Conservation (phyloP, 2,329 filamentous ascomycete genomes). For the Nigrograna mackinnonii region DNA sequence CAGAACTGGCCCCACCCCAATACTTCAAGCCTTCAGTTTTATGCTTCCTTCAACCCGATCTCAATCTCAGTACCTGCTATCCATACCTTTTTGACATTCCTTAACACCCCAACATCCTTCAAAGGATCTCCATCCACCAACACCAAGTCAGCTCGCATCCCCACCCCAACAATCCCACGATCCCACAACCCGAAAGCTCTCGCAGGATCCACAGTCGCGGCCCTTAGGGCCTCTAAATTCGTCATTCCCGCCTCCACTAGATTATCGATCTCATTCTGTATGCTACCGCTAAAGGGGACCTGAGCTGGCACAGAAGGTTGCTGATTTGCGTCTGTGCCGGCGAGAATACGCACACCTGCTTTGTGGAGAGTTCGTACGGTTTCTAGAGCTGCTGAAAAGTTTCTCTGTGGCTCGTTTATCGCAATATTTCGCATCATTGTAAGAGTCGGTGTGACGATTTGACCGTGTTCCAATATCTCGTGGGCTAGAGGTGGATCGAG, state of each 20-base stretch:
- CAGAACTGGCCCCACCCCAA: too few relatives aligned
- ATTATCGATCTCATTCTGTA: slow-evolving; percentile 21
- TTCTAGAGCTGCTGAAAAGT: background rate
- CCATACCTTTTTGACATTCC: slow-evolving; percentile 4
- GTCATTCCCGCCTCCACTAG: slow-evolving; percentile 28
- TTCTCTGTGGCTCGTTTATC: background rate
- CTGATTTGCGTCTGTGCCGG: slow-evolving; percentile 31
- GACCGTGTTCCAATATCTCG: slow-evolving; percentile 4
- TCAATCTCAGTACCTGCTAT: background rate
- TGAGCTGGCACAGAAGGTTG: slow-evolving; percentile 19
- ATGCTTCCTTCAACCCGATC: too few relatives aligned
- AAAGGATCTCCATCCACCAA: slow-evolving; percentile 7
- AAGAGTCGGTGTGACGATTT: slow-evolving; percentile 10
- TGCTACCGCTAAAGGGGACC: slow-evolving; percentile 15
- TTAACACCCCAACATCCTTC: slow-evolving; percentile 2
- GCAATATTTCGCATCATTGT: slow-evolving; percentile 1
- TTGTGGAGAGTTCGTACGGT: slow-evolving; percentile 1
- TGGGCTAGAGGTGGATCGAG: slow-evolving; percentile 1
- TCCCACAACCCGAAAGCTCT: slow-evolving; percentile 27
- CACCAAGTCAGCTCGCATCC: slow-evolving; percentile 12
- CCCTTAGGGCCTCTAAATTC: slow-evolving; percentile 23
- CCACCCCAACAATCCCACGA: slow-evolving; percentile 22
- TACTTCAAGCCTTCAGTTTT: too few relatives aligned
- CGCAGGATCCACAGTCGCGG: slow-evolving; percentile 27
- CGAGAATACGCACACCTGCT: slow-evolving; percentile 30